Evolutionary conservation across 345 rosid species (phyloP).

Genomic region (Eucalyptus sp.): DNA sequence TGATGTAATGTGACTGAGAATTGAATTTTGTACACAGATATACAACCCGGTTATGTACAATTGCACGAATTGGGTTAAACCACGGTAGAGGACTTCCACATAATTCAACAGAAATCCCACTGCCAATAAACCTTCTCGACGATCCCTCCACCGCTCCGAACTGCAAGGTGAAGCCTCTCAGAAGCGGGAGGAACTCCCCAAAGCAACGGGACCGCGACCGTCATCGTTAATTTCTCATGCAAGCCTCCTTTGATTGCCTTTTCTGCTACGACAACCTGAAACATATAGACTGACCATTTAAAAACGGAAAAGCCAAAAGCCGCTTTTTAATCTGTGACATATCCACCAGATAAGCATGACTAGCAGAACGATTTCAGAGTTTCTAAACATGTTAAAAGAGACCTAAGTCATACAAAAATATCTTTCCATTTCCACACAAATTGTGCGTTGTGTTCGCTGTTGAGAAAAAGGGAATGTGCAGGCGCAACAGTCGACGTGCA

Average conservation of each 20-base stretch:
- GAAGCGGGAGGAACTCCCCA: constrained; percentile 99
- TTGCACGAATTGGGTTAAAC: not conserved
- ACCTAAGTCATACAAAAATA: not conserved
- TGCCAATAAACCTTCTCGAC: constrained; percentile 90
- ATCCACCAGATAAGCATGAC: not conserved
- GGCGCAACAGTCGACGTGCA: not conserved
- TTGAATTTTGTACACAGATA: not conserved
- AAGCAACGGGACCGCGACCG: constrained; percentile 85
- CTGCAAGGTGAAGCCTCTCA: constrained; percentile 89
- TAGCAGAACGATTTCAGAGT: not conserved
- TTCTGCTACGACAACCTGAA: constrained; percentile 68
- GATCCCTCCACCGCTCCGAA: constrained; percentile 84
- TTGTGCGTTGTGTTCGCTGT: not conserved
- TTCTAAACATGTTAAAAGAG: not conserved
- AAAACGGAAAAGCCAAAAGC: not conserved
- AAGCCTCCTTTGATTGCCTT: constrained; percentile 70
- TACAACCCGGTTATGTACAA: not conserved
- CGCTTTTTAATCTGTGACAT: not conserved
- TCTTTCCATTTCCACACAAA: not conserved
- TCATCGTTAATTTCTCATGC: constrained; percentile 87
- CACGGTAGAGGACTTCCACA: not conserved
- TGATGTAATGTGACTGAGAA: not conserved
- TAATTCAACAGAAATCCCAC: constrained; percentile 71
- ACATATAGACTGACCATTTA: not conserved
- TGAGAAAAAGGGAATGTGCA: not conserved